phyloP scores from a whole-genome alignment of 306 rosid genomes.

The Sicyos baderoa region DNA sequence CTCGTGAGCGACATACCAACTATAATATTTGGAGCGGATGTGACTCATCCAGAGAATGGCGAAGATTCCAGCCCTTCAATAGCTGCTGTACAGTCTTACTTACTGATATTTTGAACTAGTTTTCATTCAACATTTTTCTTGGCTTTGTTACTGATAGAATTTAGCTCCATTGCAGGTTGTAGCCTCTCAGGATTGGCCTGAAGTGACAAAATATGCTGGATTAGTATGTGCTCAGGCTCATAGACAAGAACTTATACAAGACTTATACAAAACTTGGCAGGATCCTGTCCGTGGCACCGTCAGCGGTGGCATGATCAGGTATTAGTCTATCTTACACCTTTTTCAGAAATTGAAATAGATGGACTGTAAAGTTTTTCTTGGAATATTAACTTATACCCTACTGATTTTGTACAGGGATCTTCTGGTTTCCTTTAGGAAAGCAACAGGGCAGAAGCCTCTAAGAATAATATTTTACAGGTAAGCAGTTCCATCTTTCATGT shows the following conservation, averaged over 20 bases:
- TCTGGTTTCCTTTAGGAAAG: conserved; percentile 77
- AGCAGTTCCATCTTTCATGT: conserved; percentile 15
- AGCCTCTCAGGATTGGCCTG: conserved; percentile 98
- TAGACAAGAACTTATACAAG: conserved; percentile 90
- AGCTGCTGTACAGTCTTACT: conserved; percentile 56
- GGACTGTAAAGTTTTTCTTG: not conserved
- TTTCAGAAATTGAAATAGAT: not conserved
- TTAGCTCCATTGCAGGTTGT: conserved; percentile 55
- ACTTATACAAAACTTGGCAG: conserved; percentile 85
- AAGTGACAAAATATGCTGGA: conserved; percentile 91
- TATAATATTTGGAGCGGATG: conserved; percentile 89
- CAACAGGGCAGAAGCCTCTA: conserved; percentile 87
- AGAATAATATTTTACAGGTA: conserved; percentile 90
- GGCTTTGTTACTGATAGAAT: conserved; percentile 25
- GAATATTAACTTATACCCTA: conserved; percentile 2
- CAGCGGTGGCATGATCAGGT: conserved; percentile 94
- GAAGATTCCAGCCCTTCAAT: conserved; percentile 91
- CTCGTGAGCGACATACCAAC: conserved; percentile 89
- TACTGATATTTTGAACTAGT: not conserved
- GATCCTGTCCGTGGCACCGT: conserved; percentile 84
- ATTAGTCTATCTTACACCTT: conserved; percentile 14
- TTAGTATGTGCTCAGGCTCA: conserved; percentile 91
- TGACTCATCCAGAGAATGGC: conserved; percentile 92
- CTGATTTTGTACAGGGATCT: conserved; percentile 57
- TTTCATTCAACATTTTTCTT: not conserved